These are phyloP conservation scores for Phialophora tarda DNA, from an alignment of 2,329 filamentous ascomycete species.

Conservation along the genomic window DNA sequence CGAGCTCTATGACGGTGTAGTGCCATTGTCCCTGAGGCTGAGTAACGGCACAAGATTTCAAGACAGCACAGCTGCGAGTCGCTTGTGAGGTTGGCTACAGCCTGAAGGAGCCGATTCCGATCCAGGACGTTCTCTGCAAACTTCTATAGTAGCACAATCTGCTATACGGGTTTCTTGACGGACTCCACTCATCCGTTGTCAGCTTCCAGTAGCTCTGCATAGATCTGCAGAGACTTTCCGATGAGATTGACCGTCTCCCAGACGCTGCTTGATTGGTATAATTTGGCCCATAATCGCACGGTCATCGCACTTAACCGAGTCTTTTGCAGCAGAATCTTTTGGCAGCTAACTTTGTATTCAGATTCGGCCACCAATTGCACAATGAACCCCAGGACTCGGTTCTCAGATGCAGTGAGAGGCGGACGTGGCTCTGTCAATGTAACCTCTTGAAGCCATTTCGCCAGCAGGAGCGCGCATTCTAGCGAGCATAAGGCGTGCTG, in stretches of 20 bases:
- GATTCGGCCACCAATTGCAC: slow-evolving; percentile 20
- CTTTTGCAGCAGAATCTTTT: slow-evolving; percentile 9
- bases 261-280: slow-evolving; percentile 24
- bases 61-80: no score
- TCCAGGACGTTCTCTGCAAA: no score
- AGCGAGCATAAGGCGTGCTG: slow-evolving; percentile 61
- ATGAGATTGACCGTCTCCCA: slow-evolving; percentile 25
- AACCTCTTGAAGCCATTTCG: slow-evolving; percentile 46
- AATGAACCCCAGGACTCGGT: slow-evolving; percentile 19
- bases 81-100: no score
- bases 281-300: slow-evolving; percentile 20
- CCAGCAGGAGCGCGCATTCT: slow-evolving; percentile 61
- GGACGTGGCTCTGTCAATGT: background rate
- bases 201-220: slow-evolving; percentile 18
- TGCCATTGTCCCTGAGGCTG: no score
- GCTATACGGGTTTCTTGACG: no score
- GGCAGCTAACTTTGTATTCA: slow-evolving; percentile 15
- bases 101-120: no score
- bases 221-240: slow-evolving; percentile 18
- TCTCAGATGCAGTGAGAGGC: slow-evolving; percentile 8
- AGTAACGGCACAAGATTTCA: no score
- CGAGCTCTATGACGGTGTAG: no score
- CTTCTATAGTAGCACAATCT: no score
- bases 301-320: slow-evolving; percentile 12
- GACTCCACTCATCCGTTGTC: background rate